Conservation (phyloP, 2,329 filamentous ascomycete species). For the Aureobasidium sp. region DNA sequence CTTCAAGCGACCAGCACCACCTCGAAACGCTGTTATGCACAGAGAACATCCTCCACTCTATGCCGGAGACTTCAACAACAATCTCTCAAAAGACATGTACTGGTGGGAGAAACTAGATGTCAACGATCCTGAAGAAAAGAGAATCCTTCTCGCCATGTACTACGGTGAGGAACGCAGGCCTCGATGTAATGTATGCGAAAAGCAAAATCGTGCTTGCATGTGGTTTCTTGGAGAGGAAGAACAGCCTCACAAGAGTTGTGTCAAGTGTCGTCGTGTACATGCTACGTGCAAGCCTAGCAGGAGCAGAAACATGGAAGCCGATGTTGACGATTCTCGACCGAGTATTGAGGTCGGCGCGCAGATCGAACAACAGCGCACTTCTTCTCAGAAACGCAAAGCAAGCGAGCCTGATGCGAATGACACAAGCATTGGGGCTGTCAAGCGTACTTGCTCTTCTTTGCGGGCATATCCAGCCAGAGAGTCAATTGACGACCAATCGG, state of each 20-base stretch:
- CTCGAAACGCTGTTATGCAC: neutral
- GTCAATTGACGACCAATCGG: neutral
- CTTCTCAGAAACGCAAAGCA: neutral
- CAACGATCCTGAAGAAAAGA: neutral
- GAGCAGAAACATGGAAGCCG: neutral
- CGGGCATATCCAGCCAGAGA: neutral
- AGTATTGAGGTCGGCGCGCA: neutral
- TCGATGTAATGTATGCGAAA: neutral
- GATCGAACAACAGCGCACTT: neutral
- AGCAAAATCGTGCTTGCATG: neutral
- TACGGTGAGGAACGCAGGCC: slow-evolving; percentile 1
- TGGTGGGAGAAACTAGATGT: neutral
- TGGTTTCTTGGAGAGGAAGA: slow-evolving; percentile 5
- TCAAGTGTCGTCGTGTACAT: slow-evolving; percentile 5
- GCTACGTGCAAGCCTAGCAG: neutral
- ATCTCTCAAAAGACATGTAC: neutral
- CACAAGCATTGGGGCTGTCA: neutral
- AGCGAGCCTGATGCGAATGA: neutral
- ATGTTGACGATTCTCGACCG: neutral
- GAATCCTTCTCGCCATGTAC: neutral
- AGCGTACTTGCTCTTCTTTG: neutral
- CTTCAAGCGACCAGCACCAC: neutral
- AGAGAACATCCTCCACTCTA: neutral
- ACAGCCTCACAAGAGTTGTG: neutral
- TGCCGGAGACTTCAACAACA: neutral